Conservation (phyloP, 2,329 filamentous ascomycete species). For the Lachnellula suecica region DNA sequence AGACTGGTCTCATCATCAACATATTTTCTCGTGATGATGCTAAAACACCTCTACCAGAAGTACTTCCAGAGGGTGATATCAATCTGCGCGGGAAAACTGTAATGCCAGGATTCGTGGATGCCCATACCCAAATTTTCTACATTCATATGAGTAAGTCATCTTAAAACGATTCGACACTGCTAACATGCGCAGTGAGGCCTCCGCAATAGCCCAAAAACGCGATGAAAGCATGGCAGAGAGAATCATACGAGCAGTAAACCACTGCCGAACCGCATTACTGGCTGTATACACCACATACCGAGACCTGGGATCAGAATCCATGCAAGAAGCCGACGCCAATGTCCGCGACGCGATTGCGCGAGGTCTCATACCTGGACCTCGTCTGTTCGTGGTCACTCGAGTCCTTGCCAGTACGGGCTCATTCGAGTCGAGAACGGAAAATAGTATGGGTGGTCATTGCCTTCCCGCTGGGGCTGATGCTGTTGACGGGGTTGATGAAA, state of each 20-base stretch:
- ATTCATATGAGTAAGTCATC: constrained; percentile 41
- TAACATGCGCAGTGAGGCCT: constrained; percentile 35
- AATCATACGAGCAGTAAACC: constrained; percentile 52
- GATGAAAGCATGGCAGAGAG: constrained; percentile 59
- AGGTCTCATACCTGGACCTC: constrained; percentile 51
- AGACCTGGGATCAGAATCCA: constrained; percentile 53
- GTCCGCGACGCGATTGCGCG: constrained; percentile 54
- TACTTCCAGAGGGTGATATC: constrained; percentile 39
- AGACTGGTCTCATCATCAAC: constrained; percentile 40
- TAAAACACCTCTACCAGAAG: constrained; percentile 15
- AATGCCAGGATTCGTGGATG: constrained; percentile 53
- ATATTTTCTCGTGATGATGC: constrained; percentile 31
- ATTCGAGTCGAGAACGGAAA: constrained; percentile 45
- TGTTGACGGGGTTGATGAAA: constrained; percentile 47
- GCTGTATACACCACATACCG: constrained; percentile 60
- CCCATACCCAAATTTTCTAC: constrained; percentile 58
- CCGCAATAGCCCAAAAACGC: constrained; percentile 49
- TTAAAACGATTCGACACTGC: neutral
- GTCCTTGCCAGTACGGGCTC: constrained; percentile 48
- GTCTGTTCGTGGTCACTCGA: constrained; percentile 55
- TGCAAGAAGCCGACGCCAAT: constrained; percentile 48
- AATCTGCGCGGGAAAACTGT: constrained; percentile 53
- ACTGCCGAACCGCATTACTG: constrained; percentile 50
- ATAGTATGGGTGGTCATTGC: constrained; percentile 32
- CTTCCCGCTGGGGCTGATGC: constrained; percentile 41